Percentiles rank a stretch among this genome's conserved stretches.
Conservation (phyloP, 257 asterid species). For the Plectranthus barbatus region DNA sequence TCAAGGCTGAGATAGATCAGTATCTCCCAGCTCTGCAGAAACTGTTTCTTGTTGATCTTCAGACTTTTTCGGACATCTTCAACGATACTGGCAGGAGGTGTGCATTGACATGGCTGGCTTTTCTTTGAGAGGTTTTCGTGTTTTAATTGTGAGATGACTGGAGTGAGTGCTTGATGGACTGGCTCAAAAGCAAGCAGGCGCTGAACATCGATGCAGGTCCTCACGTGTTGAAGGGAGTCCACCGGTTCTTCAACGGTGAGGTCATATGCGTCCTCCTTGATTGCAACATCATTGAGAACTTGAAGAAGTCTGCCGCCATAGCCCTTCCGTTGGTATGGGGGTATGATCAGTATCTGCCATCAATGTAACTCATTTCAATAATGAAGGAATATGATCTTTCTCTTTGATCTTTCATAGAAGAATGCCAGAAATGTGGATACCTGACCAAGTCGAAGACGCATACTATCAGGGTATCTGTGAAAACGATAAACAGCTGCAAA, state of each 20-base stretch:
- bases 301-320: slow-evolving; percentile 60
- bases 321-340: slow-evolving; percentile 83
- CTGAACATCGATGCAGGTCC: slow-evolving; percentile 68
- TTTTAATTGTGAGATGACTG: slow-evolving; percentile 42
- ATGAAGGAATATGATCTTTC: no score
- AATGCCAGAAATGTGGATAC: slow-evolving; percentile 30
- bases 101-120: slow-evolving; percentile 28
- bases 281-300: slow-evolving; percentile 61
- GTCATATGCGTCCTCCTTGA: slow-evolving; percentile 65
- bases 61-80: slow-evolving; percentile 60
- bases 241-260: slow-evolving; percentile 87
- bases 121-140: slow-evolving; percentile 48
- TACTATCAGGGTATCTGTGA: slow-evolving; percentile 54
- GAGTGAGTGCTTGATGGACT: slow-evolving; percentile 40
- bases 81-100: slow-evolving; percentile 41
- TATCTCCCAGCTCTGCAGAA: slow-evolving; percentile 90
- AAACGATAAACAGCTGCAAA: slow-evolving; percentile 90
- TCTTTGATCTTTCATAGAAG: no score
- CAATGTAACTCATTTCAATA: slow-evolving; percentile 8
- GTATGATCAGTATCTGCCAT: slow-evolving; percentile 68
- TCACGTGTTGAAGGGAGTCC: slow-evolving; percentile 77
- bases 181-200: slow-evolving; percentile 63
- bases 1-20: slow-evolving; percentile 62
- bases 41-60: slow-evolving; percentile 82
- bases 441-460: slow-evolving; percentile 93